Evolutionary conservation across 345 rosid species (phyloP).

Genomic region (Cardamine resedifolia): DNA sequence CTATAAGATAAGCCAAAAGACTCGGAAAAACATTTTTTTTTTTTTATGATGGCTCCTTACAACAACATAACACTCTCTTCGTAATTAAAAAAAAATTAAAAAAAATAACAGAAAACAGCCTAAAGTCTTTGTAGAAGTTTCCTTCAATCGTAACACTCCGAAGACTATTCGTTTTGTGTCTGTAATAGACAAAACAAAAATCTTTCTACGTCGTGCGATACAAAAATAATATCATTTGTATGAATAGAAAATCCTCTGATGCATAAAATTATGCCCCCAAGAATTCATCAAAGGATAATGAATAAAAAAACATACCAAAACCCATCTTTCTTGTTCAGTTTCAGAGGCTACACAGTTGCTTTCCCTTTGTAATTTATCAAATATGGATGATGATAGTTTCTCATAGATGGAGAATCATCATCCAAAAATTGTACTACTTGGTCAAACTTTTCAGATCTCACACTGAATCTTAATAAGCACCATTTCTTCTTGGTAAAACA

Average conservation of each 20-base stretch:
- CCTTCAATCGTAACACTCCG: background rate
- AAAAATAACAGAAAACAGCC: background rate
- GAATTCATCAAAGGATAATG: background rate
- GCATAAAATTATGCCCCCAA: background rate
- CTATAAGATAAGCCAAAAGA: too few species aligned
- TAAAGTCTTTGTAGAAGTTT: background rate
- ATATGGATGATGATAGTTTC: background rate
- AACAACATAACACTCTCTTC: constrained; percentile 1
- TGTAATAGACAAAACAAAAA: background rate
- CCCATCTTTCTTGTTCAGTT: background rate
- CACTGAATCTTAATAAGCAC: background rate
- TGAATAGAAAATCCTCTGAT: background rate
- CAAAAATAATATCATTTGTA: background rate
- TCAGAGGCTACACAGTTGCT: background rate
- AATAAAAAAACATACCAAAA: background rate
- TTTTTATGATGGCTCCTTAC: background rate
- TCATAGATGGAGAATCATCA: background rate
- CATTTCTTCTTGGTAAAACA: background rate
- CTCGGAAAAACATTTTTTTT: background rate
- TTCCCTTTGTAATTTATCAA: background rate
- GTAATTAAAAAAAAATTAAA: background rate
- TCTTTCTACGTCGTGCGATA: background rate
- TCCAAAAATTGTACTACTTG: background rate
- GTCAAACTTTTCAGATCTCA: background rate
- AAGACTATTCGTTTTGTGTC: background rate